Base-by-base conservation (phyloP, 495 filamentous ascomycete species). In the Podospora sp. region DNA sequence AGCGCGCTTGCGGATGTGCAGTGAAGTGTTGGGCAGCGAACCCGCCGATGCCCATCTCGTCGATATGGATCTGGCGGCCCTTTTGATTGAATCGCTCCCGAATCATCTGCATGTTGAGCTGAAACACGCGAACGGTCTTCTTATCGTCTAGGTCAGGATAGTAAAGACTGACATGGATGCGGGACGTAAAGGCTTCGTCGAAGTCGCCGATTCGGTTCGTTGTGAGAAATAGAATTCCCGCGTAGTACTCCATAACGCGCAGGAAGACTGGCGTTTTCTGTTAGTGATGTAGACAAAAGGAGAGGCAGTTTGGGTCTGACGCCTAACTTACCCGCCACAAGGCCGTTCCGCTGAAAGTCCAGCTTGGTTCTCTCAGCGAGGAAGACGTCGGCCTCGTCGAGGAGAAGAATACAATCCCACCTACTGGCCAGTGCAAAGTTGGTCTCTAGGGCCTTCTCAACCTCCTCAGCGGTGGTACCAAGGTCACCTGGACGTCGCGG, bases 161-260 rank as follows among this genome's bases (percentile, higher is more conserved):
- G 3, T 4, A n/a, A 22, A 55, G 8, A 2, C 22, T 55, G 52
- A 11, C 8, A n/a, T 55, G 52, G n/a, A 55, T 55, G 7, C 52
- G 52, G n/a, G 52, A 55, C 20, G 5, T 22, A n/a, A 55, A 55
- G 5, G 52, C 52, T n/a, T 55, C 52, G n/a, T 55, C 52, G 20
- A 55, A n/a, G 6, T 6, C 52, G n/a, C 52, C 52, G 52, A 12
- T 2, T 1, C 2, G 52, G 52, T 55, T 55, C 7, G 52, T 55
- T 2, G 52, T 55, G 7, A 55, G 8, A n/a, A 55, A 55, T 6
- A 55, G 52, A n/a, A 55, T 55, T 1, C 52, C 52, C n/a, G 52
- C 7, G 52, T 55, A 55, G n/a, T 55, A 55, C 7, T 55, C 52
- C 52, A 55, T 6, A 12, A 55, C n/a, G 2, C 52, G 52, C 1